Evolutionary conservation across 441 rosid genomes (phyloP), one percentile per base, ranked within the genome.

Genomic region (Viola pubescens): DNA sequence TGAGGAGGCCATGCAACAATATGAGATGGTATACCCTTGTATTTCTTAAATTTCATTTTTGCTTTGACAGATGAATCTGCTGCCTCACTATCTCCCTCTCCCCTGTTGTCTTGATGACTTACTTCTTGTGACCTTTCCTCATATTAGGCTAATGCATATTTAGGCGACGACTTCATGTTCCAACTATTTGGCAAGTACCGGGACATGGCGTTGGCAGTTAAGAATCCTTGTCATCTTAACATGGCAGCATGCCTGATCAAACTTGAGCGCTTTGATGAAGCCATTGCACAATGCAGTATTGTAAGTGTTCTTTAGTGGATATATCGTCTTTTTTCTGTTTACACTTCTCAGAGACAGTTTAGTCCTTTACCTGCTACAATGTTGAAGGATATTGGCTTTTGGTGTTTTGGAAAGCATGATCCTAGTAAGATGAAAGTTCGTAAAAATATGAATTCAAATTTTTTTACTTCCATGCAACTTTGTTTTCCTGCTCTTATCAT

Each of bases 131-230:
- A 42, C 37, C 58, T 60, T 12, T 60, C 19, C 44, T 53, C 56
- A 51, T 60, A 13, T 61, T 70, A 89, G 98, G 97, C 98, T 45
- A 79, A 87, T 71, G 95, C 96, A 57, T 92, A 92, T 77, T 72
- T 92, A 89, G 92, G 90, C 3, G 97, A 89, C 46, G 97, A 92
- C 73, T 89, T 92, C 68, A 92, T 92, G 96, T 92, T 92, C 77
- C 97, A 89, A 75, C 78, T 87, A 64, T 88, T 87, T 70, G 98
- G 97, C 66, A 92, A 92, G 81, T 92, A 81, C 64, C 83, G 85
- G 52, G 98, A 92, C 73, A 89, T 89, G 94, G 97, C 98, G 52
- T 75, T 89, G 71, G 96, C 98, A 40, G 98, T 91, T 37, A 91
- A 91, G 73, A 91, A 88, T 77, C 98, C 98, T 63, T 91, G 91